Base-by-base conservation (phyloP, 495 filamentous ascomycete species). In the Viridothelium virens region DNA sequence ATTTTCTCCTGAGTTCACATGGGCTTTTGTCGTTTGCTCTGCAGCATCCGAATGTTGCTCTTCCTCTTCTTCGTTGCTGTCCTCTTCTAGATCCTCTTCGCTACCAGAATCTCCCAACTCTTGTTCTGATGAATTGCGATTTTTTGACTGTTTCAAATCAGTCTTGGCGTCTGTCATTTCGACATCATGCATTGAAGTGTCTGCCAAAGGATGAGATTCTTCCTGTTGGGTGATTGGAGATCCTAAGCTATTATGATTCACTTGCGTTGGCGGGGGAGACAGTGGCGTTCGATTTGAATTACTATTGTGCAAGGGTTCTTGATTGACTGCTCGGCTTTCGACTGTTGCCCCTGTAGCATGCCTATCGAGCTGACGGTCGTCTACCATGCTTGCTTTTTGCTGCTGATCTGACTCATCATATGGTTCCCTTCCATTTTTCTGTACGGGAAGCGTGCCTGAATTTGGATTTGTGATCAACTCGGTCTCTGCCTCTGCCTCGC, bases 1-100 rank as follows among this genome's bases (percentile, higher is more conserved):
- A 44, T 44, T 44, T 44, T 44, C 7, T 44, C 14, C 41, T 14
- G 41, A 14, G 6, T 44, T 14, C 41, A 44, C 14, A 7, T 44
- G 41, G 14, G 41, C 41, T 14, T 44, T 14, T 7, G 41, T 7
- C 41, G 6, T 14, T 44, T 14, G 6, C 7, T 44, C 41, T 7
- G 6, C 14, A 44, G 41, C 41, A 44, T 44, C 25, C 1, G 25
- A 25, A 0, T 25, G 25, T 1, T 25, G 41, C 1, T 7, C 41
- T 14, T 44, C 41, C 41, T 44, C 41, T 44, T 44, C 41, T 7
- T 44, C 41, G 41, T 44, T 14, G 41, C 7, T 44, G 6, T 59
- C 53, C 53, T 59, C 53, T 59, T 59, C 53, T 9, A 31, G 7
- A 7, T 59, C 53, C 53, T 59, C 31, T 25, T 53, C 48, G 11